Evolutionary conservation across 371 early-diverging fungal species (phyloP), one percentile per base, ranked within the genome.

Genomic region (Mortierella sp.): DNA sequence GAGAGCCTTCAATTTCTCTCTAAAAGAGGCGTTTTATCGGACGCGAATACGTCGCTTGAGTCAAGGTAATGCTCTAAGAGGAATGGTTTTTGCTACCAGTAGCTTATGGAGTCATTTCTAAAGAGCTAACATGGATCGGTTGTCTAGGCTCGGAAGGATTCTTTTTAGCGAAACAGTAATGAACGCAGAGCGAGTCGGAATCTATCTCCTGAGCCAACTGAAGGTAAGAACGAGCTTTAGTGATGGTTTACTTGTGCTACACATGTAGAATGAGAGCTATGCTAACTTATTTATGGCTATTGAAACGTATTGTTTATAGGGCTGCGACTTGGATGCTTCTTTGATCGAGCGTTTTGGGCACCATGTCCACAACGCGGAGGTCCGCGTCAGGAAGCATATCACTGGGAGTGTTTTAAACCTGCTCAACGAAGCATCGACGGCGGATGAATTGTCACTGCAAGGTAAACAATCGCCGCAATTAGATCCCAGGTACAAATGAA

Each of bases 171-270:
- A 52, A 6, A 19, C 66, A 4, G 13, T 63, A 19, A 61, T 67
- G 31, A 70, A 67, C 16, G 68, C 74, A n/a, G 81, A 76, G 43
- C 69, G 81, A 9, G 48, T 70, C 31, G 43, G 64, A 43, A 48
- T 77, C 10, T 81, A 76, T 48, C 41, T 80, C n/a, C 70, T 67
- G 70, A 58, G 19, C 9, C 76, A 72, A 22, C 58, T 80, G 13
- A 64, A 74, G 66, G 80, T 80, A 72, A 22, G 0, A 16, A n/a
- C 7, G 19, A 19, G 4, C 11, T 8, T 1, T 8, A 41, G 10
- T n/a, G 2, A 4, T 4, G 13, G 7, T 29, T 19, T 14, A 5
- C 22, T 29, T 52, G 6, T n/a, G 13, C 1, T 8, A 26, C 14
- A 44, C 4, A 39, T 3, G 19, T 37, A 26, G 44, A 22, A 0